Evolutionary conservation across 2,329 filamentous ascomycete genomes (phyloP).

Genomic region (Aureobasidium sp.): DNA sequence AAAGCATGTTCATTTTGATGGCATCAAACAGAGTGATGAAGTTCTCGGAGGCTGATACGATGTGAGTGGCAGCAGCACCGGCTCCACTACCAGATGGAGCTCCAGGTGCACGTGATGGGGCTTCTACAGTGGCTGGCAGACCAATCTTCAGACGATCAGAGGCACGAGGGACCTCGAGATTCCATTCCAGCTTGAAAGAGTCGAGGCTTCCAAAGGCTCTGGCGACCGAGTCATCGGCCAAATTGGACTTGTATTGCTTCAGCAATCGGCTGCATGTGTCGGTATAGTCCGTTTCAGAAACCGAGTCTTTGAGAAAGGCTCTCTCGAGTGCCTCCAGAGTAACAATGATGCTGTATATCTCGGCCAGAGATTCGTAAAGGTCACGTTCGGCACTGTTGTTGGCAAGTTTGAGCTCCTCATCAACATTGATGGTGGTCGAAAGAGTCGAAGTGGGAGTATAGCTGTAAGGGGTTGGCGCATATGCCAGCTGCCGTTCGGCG

Average conservation of each 20-base stretch:
- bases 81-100: constrained; percentile 30
- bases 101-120: constrained; percentile 32
- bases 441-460: constrained; percentile 79
- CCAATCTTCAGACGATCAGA: constrained; percentile 88
- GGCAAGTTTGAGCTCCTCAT: constrained; percentile 93
- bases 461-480: constrained; percentile 83
- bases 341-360: constrained; percentile 95
- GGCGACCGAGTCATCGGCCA: constrained; percentile 86
- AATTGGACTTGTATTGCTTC: constrained; percentile 93
- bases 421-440: constrained; percentile 87
- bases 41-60: constrained; percentile 92
- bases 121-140: constrained; percentile 73
- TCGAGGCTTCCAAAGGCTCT: constrained; percentile 80
- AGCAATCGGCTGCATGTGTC: constrained; percentile 90
- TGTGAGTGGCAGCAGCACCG: constrained; percentile 40
- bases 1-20: constrained; percentile 80
- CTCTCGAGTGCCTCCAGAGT: constrained; percentile 94
- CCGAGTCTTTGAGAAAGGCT: constrained; percentile 91
- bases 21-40: constrained; percentile 98
- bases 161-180: constrained; percentile 85
- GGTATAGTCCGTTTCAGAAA: constrained; percentile 85
- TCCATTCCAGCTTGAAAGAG: constrained; percentile 84
- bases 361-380: constrained; percentile 88
- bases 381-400: constrained; percentile 83
- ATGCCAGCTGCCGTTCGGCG: constrained; percentile 54